These are phyloP conservation scores for Penicillium robsamsonii DNA, from an alignment of 495 filamentous ascomycete species.

Conservation along the genomic window DNA sequence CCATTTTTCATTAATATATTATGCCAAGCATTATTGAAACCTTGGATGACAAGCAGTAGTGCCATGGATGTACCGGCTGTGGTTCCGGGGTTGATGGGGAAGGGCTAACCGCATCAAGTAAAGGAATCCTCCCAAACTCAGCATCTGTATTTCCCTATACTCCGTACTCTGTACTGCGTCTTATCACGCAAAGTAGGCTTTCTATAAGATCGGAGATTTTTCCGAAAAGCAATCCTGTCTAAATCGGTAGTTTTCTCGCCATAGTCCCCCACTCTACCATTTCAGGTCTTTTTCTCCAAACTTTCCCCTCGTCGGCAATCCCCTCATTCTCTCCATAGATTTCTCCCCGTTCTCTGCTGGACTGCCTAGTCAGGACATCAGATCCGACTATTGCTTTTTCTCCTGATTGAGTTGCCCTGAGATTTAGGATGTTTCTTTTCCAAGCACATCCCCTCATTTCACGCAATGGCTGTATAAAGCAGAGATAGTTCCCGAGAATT, in stretches of 20 bases:
- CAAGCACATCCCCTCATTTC: slow-evolving; percentile 13
- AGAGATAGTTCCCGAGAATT: not conserved
- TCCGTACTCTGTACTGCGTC: not conserved
- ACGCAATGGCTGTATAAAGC: slow-evolving; percentile 6
- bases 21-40: not conserved
- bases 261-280: not conserved
- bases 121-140: slow-evolving; percentile 8
- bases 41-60: not conserved
- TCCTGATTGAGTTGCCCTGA: slow-evolving; percentile 9
- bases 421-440: not conserved
- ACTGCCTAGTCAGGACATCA: slow-evolving; percentile 22
- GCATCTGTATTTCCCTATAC: not conserved
- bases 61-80: not conserved
- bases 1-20: not conserved
- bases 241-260: not conserved
- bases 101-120: slow-evolving; percentile 15
- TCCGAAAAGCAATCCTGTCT: not conserved
- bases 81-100: not conserved
- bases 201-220: not conserved
- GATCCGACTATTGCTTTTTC: slow-evolving; percentile 7
- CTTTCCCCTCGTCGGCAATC: slow-evolving; percentile 19
- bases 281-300: not conserved
- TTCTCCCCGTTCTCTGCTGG: slow-evolving; percentile 11
- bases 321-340: not conserved
- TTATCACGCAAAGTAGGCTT: not conserved